phyloP scores from a whole-genome alignment of 257 asterid genomes.

The Hygrophila difformis region DNA sequence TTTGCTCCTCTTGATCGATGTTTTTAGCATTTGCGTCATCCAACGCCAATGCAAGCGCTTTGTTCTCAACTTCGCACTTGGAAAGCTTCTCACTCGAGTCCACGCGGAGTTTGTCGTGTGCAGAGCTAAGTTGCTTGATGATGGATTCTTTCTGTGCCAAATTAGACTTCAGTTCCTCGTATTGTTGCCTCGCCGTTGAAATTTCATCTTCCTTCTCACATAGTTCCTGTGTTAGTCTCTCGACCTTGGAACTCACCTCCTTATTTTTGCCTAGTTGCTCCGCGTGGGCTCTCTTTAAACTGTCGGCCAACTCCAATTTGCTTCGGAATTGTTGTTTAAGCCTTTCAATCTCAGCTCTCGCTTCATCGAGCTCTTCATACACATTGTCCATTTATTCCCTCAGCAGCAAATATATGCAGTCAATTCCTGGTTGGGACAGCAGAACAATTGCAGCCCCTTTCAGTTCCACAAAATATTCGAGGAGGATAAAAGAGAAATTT shows the following conservation, averaged over 20 bases:
- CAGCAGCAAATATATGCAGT: conserved; percentile 11
- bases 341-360: conserved; percentile 57
- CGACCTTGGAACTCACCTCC: conserved; percentile 47
- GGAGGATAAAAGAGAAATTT: too few relatives aligned
- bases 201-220: conserved; percentile 41
- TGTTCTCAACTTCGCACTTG: conserved; percentile 51
- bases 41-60: conserved; percentile 43
- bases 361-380: conserved; percentile 69
- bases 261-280: conserved; percentile 50
- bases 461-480: too few relatives aligned
- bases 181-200: conserved; percentile 23
- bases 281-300: conserved; percentile 50
- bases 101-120: conserved; percentile 49
- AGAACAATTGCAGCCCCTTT: too few relatives aligned
- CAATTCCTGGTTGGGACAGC: conserved; percentile 10
- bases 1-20: conserved; percentile 41
- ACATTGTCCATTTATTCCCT: conserved; percentile 46
- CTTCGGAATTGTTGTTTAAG: conserved; percentile 38
- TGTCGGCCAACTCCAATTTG: conserved; percentile 49
- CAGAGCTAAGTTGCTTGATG: conserved; percentile 42
- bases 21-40: conserved; percentile 57
- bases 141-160: conserved; percentile 50
- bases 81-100: conserved; percentile 45
- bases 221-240: conserved; percentile 43
- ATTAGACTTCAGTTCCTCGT: conserved; percentile 39